phyloP scores from a whole-genome alignment of 2,329 filamentous ascomycete species.

The Setomelanomma holmii region DNA sequence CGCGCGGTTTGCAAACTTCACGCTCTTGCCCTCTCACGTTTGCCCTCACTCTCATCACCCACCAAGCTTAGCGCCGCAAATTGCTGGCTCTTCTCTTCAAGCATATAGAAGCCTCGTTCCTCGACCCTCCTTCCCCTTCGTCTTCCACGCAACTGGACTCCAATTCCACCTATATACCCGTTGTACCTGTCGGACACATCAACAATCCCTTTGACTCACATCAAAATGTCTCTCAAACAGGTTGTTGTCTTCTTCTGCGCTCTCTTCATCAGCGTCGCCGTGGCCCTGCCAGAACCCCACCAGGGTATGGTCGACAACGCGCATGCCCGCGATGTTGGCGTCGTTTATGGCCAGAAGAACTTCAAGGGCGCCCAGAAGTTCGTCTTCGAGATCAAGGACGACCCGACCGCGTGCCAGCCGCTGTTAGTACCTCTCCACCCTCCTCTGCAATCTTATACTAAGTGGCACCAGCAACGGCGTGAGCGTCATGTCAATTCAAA shows the following conservation, averaged over 20 bases:
- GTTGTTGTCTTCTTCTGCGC: neutral
- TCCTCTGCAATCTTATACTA: neutral
- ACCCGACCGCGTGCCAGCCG: conserved; percentile 14
- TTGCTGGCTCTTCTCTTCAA: too few species aligned
- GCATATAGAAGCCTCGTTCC: too few species aligned
- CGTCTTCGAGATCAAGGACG: conserved; percentile 17
- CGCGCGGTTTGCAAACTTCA: too few species aligned
- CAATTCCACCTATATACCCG: neutral
- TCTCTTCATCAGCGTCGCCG: neutral
- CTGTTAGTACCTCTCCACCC: conserved; percentile 4
- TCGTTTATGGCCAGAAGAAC: conserved; percentile 14
- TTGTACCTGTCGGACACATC: too few species aligned
- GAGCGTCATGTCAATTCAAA: conserved; percentile 11
- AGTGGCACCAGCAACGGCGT: conserved; percentile 1
- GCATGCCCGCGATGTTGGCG: conserved; percentile 23
- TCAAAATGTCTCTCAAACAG: neutral
- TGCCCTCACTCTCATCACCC: too few species aligned
- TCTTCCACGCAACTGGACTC: too few species aligned
- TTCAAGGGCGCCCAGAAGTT: conserved; percentile 14
- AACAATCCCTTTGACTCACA: too few species aligned
- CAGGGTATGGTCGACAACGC: conserved; percentile 27
- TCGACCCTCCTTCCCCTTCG: too few species aligned
- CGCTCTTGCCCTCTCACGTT: too few species aligned
- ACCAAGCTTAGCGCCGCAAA: too few species aligned
- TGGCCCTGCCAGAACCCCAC: conserved; percentile 16